A percentile compares a stretch with the other conserved stretches of the same genome.
Evolutionary conservation across 768 basidiomycete genomes (phyloP).

Genomic region (Xerocomellus amylosporus): DNA sequence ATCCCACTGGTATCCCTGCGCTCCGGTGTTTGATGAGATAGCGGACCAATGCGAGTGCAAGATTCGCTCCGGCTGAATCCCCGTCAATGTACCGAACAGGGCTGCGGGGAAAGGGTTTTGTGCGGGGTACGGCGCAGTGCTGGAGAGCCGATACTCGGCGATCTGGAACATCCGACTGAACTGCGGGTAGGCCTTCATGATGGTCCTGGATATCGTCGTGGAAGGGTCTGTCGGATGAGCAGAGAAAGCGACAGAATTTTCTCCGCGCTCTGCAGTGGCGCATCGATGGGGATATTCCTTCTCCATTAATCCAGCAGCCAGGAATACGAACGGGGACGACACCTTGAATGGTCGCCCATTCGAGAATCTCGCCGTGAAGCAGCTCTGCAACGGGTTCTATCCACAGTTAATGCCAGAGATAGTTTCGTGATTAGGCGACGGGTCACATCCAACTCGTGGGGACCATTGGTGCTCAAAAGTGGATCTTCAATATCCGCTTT

Average conservation of each 20-base stretch:
- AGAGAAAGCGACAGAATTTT: conserved; percentile 28
- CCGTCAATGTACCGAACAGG: conserved; percentile 64
- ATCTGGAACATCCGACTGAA: conserved; percentile 51
- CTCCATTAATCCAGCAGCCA: conserved; percentile 26
- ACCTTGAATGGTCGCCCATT: conserved; percentile 18
- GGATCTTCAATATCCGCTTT: conserved; percentile 22
- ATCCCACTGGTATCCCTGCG: background rate
- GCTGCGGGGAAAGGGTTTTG: conserved; percentile 66
- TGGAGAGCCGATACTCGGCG: conserved; percentile 58
- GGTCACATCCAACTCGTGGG: background rate
- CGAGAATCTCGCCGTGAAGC: conserved; percentile 27
- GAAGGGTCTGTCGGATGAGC: conserved; percentile 35
- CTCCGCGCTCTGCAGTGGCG: conserved; percentile 25
- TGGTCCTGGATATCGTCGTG: conserved; percentile 39
- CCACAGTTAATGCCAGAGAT: conserved; percentile 18
- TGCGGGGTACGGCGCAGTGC: conserved; percentile 38
- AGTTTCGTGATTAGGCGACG: conserved; percentile 2
- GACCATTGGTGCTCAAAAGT: background rate
- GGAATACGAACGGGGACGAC: conserved; percentile 19
- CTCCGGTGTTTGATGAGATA: conserved; percentile 51
- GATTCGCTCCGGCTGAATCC: conserved; percentile 71
- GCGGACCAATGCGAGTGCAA: conserved; percentile 56
- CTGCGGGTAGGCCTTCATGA: conserved; percentile 40
- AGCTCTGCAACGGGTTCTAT: conserved; percentile 20
- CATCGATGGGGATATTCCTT: conserved; percentile 16